These are phyloP conservation scores for Thoreauomyces humboldtii DNA, from an alignment of 192 early-diverging fungal species.

Conservation along the genomic window DNA sequence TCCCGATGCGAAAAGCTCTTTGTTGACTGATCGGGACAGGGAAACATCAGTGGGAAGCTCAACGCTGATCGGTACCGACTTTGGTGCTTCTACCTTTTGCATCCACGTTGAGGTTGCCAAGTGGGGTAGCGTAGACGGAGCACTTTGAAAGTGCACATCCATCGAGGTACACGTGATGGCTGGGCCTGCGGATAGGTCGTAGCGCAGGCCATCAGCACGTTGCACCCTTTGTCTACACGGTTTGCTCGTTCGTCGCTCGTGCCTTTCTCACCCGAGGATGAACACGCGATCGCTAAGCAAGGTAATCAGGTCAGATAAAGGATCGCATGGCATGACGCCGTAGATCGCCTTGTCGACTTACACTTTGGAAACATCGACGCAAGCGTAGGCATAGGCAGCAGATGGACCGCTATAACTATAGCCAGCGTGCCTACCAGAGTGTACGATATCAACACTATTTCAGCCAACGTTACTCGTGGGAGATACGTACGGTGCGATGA, in stretches of 20 bases:
- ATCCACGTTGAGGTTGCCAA: slow-evolving; percentile 81
- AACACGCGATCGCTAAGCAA: slow-evolving; percentile 68
- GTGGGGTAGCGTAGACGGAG: slow-evolving; percentile 75
- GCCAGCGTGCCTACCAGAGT: slow-evolving; percentile 76
- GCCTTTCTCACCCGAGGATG: slow-evolving; percentile 62
- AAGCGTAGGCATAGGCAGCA: slow-evolving; percentile 85
- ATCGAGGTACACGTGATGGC: slow-evolving; percentile 82
- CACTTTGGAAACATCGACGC: slow-evolving; percentile 58
- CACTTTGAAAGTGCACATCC: slow-evolving; percentile 78
- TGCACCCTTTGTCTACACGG: not conserved
- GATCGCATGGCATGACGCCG: not conserved
- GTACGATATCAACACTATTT: not conserved
- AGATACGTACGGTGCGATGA: slow-evolving; percentile 72
- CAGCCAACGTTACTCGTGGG: not conserved
- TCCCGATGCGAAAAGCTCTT: slow-evolving; percentile 61
- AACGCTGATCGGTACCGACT: too few species aligned
- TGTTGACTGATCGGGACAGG: slow-evolving; percentile 51
- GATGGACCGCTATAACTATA: slow-evolving; percentile 86
- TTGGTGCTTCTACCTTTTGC: slow-evolving; percentile 49
- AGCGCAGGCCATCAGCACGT: not conserved
- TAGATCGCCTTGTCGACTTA: too few species aligned
- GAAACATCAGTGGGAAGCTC: too few species aligned
- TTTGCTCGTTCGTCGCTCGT: not conserved
- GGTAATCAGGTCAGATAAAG: not conserved
- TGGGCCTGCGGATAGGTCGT: slow-evolving; percentile 48